These are phyloP conservation scores for Hepatocystis sp. DNA, from an alignment of 169 alveolate genomes.

Conservation along the genomic window DNA sequence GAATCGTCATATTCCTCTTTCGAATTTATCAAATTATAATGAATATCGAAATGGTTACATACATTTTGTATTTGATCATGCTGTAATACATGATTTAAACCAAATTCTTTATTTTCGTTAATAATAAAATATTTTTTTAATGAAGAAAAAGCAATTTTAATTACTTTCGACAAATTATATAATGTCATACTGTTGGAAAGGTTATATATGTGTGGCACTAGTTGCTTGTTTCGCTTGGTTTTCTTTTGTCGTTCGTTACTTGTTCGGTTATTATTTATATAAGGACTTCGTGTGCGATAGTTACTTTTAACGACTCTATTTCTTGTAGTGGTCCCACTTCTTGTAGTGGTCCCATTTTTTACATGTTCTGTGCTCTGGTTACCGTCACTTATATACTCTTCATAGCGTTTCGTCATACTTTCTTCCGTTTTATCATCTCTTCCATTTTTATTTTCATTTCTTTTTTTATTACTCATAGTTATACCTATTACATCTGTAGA, in stretches of 20 bases:
- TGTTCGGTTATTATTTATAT: too few species aligned
- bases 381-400: not conserved
- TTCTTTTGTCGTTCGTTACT: slow-evolving; percentile 15
- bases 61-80: slow-evolving; percentile 32
- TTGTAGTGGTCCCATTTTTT: too few species aligned
- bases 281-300: too few species aligned
- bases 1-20: too few species aligned
- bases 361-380: not conserved
- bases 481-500: not conserved
- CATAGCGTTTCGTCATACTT: not conserved
- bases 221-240: not conserved
- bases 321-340: too few species aligned
- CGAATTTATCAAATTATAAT: too few species aligned
- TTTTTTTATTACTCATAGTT: not conserved
- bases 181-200: slow-evolving; percentile 2
- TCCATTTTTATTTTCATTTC: not conserved
- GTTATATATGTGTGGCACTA: too few species aligned
- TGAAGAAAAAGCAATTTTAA: slow-evolving; percentile 33
- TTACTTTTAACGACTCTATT: too few species aligned
- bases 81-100: slow-evolving; percentile 5
- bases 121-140: slow-evolving; percentile 41
- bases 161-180: slow-evolving; percentile 12
- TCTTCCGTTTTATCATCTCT: not conserved
- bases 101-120: slow-evolving; percentile 38
- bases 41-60: slow-evolving; percentile 26